phyloP scores from a whole-genome alignment of 2,329 filamentous ascomycete genomes.

The Xylariaceae sp. region DNA sequence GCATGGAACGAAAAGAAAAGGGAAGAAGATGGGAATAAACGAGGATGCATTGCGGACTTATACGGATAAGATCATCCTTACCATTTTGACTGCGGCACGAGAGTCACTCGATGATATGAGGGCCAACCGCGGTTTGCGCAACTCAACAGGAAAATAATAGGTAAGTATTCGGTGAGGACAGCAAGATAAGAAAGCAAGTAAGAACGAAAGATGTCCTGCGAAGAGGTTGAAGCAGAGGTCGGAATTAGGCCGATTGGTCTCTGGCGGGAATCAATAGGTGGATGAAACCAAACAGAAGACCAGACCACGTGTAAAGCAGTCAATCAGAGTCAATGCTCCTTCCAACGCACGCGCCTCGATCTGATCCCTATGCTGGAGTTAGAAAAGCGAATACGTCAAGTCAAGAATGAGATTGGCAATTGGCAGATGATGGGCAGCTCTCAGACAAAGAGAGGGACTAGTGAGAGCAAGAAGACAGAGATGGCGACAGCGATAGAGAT shows the following conservation, averaged over 20 bases:
- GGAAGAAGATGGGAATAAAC: no score
- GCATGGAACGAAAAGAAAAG: background rate
- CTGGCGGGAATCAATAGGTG: background rate
- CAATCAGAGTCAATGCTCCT: background rate
- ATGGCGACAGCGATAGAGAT: background rate
- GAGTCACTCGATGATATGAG: background rate
- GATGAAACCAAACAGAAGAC: background rate
- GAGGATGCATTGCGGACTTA: background rate
- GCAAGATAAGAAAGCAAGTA: background rate
- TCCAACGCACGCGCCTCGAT: no score
- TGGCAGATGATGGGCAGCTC: background rate
- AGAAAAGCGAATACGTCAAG: background rate
- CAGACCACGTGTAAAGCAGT: background rate
- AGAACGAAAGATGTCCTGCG: background rate
- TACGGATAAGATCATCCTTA: constrained; percentile 1
- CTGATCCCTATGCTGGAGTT: background rate
- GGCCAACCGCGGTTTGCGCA: background rate
- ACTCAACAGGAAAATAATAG: background rate
- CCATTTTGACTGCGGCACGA: constrained; percentile 10
- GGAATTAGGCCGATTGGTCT: background rate
- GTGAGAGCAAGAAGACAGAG: background rate
- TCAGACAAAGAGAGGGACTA: no score
- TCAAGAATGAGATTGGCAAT: background rate
- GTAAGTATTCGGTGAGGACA: no score
- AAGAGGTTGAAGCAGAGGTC: background rate